phyloP scores from a whole-genome alignment of 441 rosid genomes.

The Eruca vesicaria region DNA sequence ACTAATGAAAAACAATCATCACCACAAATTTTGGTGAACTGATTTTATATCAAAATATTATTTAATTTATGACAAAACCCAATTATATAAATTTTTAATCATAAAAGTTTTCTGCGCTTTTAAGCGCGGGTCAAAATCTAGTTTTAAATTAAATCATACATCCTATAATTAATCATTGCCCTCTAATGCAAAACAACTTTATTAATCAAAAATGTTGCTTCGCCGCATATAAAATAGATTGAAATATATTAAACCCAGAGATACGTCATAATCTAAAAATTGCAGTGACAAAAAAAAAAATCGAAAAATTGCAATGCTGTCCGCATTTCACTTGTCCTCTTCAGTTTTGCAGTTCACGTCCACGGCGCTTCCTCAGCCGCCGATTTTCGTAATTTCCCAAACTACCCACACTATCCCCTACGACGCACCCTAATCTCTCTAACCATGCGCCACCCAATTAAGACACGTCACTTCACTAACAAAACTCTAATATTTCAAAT shows the following conservation, averaged over 20 bases:
- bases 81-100: no score
- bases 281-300: no score
- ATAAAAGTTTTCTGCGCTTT: no score
- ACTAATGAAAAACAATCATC: no score
- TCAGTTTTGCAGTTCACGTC: not conserved
- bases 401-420: slow-evolving; percentile 4
- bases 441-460: not conserved
- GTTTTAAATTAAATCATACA: not conserved
- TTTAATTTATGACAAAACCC: no score
- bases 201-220: slow-evolving; percentile 6
- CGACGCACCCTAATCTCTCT: not conserved
- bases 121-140: no score
- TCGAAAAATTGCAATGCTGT: slow-evolving; percentile 18
- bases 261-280: no score
- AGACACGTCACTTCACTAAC: not conserved
- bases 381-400: slow-evolving; percentile 28
- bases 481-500: not conserved
- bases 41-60: no score
- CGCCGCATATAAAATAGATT: slow-evolving; percentile 27
- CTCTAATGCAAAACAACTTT: not conserved
- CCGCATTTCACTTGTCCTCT: slow-evolving; percentile 13
- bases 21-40: no score
- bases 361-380: slow-evolving; percentile 37
- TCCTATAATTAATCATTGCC: slow-evolving; percentile 11
- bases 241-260: no score